Evolutionary conservation across 2,329 filamentous ascomycete genomes (phyloP).

Genomic region (Aspergillus aculeatinus): DNA sequence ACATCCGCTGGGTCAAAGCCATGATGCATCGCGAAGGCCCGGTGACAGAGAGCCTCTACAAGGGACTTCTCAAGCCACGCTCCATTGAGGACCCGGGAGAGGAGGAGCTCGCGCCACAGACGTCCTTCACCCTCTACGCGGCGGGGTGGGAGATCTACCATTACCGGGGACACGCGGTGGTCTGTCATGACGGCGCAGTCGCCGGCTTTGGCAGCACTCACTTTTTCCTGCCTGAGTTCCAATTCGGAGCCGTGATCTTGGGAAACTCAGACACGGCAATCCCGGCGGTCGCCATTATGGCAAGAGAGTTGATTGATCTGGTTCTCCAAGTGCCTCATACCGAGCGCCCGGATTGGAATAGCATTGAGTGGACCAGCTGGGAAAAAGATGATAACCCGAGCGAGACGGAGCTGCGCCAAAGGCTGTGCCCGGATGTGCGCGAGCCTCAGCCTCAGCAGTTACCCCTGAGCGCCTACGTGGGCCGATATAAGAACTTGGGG

Average conservation of each 20-base stretch:
- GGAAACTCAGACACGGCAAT: conserved; percentile 25
- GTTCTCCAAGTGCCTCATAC: conserved; percentile 12
- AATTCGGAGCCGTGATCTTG: conserved; percentile 31
- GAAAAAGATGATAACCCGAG: conserved; percentile 4
- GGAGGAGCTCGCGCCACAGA: conserved; percentile 18
- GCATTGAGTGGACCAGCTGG: background rate
- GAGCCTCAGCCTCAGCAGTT: conserved; percentile 12
- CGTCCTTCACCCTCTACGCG: conserved; percentile 26
- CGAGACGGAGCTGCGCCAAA: conserved; percentile 11
- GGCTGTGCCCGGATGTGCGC: background rate
- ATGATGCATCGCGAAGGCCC: conserved; percentile 30
- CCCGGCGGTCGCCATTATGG: conserved; percentile 16
- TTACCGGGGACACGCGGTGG: conserved; percentile 30
- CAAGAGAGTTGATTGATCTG: conserved; percentile 26
- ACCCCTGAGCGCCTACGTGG: conserved; percentile 23
- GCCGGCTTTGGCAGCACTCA: conserved; percentile 26
- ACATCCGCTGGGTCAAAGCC: conserved; percentile 29
- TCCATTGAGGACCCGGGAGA: conserved; percentile 21
- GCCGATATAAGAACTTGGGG: conserved; percentile 25
- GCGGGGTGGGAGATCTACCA: conserved; percentile 28
- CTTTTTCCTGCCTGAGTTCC: conserved; percentile 29
- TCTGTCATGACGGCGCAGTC: conserved; percentile 31
- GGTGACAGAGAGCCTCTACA: conserved; percentile 23
- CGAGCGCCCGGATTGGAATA: background rate
- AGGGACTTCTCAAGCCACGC: conserved; percentile 25